Base-by-base conservation (phyloP, 345 rosid genomes). In the Pseudoturritis turrita region DNA sequence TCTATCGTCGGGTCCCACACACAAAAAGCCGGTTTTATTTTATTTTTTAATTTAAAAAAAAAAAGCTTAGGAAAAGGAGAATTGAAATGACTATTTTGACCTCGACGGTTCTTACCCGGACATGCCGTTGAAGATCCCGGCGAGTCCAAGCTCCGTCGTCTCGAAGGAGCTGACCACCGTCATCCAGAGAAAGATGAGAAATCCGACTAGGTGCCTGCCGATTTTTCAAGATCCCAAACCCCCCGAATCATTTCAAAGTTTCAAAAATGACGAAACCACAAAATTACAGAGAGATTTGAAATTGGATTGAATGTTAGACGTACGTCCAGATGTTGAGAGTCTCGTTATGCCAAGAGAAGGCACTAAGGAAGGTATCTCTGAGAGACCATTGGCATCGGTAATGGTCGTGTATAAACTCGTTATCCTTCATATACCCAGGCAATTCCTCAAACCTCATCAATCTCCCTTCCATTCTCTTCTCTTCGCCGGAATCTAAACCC, bases 281-380 rank as follows among this genome's bases (percentile, higher is more conserved):
- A 19, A 29, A 29, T n/a, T n/a, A 29, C 33, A 26, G 21, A 19
- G 19, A 3, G 10, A 39, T 41, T 41, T 18, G 21, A 58, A 41
- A 41, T 10, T 6, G 11, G 37, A 33, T 22, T 50, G 36, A 36
- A 7, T 11, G 15, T 14, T 68, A 87, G 2, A 78, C 92, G 61
- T 76, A 94, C 96, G 97, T 91, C 97, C 96, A 91, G 47, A 94
- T 80, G 51, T 94, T 91, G 40, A 94, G 85, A 53, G 96, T 91
- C 75, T 94, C 98, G 83, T 94, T 94, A 81, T 91, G 98, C 93
- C 85, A 85, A 3, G 86, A 79, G 81, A 94, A 91, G 28, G 79
- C 66, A 82, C 98, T 89, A 50, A 87, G 75, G 31, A 91, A 55
- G 2, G 89, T 82, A 28, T 94, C 96, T 78, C 40, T 85, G 8